Evolutionary conservation across 805 yeast species (phyloP), one percentile per base, ranked within the genome.

Genomic region (Cyberlindnera veronae): DNA sequence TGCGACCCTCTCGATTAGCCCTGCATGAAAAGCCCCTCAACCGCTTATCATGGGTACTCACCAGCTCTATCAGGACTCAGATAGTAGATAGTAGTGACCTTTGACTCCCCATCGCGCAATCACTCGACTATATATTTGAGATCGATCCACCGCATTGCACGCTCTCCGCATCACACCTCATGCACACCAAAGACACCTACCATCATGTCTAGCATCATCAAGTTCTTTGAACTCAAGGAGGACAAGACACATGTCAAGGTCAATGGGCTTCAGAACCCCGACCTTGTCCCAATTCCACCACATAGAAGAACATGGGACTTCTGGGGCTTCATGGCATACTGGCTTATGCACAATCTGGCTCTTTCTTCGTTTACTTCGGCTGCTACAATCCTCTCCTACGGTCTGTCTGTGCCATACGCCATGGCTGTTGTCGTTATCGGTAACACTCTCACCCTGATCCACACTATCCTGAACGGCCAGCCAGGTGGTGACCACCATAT

Each of bases 401-500:
- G 80, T 3, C 57, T 74, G 39, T 62, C 66, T 32, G 70, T 73
- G 30, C 62, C 68, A 4, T 69, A 70, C 36, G 63, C 74, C 4
- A 66, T 75, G 57, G 72, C 74, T 9, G 63, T 69, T 19, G 53
- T 58, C 45, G 45, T 50, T 17, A 46, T 76, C 13, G 79, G 75
- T 29, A 75, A 74, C 54, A 49, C 69, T 8, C 42, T 76, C 14
- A 71, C 75, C 17, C 59, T 69, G 32, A 15, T 64, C 6, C 64
- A 68, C 42, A 71, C 79, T 11, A 51, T 70, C 29, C 64, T 72
- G 7, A 73, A 72, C 49, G 69, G 76, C 14, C 66, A 62, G 38
- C 76, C 72, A 0, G 80, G 81, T 37, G 55, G 60, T 22, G 68
- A 71, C 34, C 75, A 70, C 60, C 77, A 72, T 53, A 67, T 71